Evolutionary conservation across 129 eudicot genomes (phyloP), one percentile per base, ranked within the genome.

Genomic region (Tanacetum coccineum): DNA sequence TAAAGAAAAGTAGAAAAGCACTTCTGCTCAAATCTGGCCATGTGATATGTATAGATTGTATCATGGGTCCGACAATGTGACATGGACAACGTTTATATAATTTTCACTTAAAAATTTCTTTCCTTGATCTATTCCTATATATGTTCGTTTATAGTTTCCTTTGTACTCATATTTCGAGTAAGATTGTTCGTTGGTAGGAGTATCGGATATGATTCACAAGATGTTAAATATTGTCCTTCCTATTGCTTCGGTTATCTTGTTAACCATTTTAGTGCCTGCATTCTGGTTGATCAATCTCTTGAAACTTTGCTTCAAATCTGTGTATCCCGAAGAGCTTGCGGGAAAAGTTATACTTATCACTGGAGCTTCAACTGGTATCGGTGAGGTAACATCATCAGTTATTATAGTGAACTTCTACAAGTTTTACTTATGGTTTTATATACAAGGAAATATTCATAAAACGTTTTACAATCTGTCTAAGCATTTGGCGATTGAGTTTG

Each of bases 361-460:
- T 0, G 85, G 81, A 36, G 85, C 79, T 60, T 81, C 85, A 15
- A 32, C 79, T 15, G 84, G 80, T 9, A 80, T 80, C 4, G 84
- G 84, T 36, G 77, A 80, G 84, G 84, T 80, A 70, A 50, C 12
- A 15, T 59, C 0, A 26, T 26, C 4, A 26, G 4, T 26, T 6
- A 3, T 54, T 11, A 44, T 39, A 13, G 13, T 13, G 3, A 22
- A 64, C 14, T 26, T 45, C 19, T 52, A 63, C 4, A 26, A 11
- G 18, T 21, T 30, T 26, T 46, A 0, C 15, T 13, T 36, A 55
- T 12, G 21, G 8, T 40, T 70, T 4, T 12, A 6, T 70, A 13
- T 36, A 7, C 13, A 50, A n/a, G 4, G 12, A 7, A 15, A 30
- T 52, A 32, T 8, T 52, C 4, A 50, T 53, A 6, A 8, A 18